A percentile compares a stretch with the other conserved stretches of the same genome.
These are phyloP conservation scores for Amphirosellinia nigrospora DNA, from an alignment of 495 filamentous ascomycete genomes.

Conservation along the genomic window DNA sequence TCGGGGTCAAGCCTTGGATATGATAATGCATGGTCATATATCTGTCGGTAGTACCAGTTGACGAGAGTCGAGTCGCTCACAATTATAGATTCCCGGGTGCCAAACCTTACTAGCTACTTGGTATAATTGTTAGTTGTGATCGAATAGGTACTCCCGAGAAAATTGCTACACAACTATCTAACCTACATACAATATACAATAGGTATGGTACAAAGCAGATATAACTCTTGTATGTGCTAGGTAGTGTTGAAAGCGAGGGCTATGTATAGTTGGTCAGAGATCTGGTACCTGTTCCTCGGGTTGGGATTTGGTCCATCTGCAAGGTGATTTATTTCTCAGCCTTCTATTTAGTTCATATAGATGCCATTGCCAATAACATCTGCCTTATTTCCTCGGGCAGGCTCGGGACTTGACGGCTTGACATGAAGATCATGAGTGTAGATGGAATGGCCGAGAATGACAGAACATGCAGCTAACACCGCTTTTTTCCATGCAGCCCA, in stretches of 20 bases:
- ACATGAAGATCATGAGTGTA: neutral
- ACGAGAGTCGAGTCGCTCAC: neutral
- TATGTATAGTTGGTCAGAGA: neutral
- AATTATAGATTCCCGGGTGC: neutral
- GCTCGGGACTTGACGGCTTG: constrained; percentile 1
- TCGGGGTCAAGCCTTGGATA: neutral
- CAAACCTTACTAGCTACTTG: neutral
- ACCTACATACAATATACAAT: no score
- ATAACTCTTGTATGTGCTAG: no score
- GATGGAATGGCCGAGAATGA: constrained; percentile 12
- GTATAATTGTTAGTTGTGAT: neutral
- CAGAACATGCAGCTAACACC: constrained; percentile 26
- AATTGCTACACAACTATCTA: neutral
- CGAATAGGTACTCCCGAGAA: neutral
- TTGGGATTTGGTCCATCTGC: neutral
- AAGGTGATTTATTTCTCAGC: neutral
- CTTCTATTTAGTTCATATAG: neutral
- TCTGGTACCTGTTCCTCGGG: neutral
- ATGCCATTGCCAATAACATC: neutral
- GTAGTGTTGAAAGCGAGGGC: neutral
- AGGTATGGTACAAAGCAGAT: neutral
- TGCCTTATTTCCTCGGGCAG: neutral
- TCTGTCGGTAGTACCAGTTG: neutral
- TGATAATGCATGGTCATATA: neutral
- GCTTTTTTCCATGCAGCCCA: constrained; percentile 17